A percentile compares a stretch with the other conserved stretches of the same genome.
Conservation (phyloP, 2,329 filamentous ascomycete species). For the Alternaria sp. region DNA sequence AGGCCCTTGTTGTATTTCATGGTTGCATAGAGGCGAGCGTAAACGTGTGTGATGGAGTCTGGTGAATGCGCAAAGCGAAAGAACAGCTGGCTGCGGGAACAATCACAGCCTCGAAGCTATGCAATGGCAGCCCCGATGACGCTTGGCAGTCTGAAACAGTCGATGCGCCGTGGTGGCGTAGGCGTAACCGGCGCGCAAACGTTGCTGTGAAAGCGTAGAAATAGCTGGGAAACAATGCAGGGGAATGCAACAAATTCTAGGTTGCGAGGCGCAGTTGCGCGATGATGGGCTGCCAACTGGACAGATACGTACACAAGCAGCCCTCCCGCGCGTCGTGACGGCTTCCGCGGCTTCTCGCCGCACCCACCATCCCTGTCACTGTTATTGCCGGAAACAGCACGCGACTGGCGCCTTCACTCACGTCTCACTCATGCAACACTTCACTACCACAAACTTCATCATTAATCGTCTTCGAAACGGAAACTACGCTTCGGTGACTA, state of each 20-base stretch:
- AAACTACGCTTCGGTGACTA: neutral
- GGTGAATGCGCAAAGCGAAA: conserved; percentile 24
- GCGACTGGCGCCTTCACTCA: neutral
- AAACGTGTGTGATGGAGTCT: conserved; percentile 20
- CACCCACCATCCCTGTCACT: conserved; percentile 12
- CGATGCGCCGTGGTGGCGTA: conserved; percentile 30
- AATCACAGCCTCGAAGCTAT: conserved; percentile 40
- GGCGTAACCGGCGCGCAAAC: neutral
- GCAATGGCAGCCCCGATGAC: conserved; percentile 28
- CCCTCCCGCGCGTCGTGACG: conserved; percentile 17
- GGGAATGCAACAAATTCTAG: neutral
- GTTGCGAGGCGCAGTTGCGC: conserved; percentile 1
- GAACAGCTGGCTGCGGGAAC: conserved; percentile 46
- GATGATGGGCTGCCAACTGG: conserved; percentile 6
- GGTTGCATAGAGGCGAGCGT: conserved; percentile 44
- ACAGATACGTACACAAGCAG: conserved; percentile 11
- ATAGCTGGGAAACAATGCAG: neutral
- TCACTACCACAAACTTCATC: neutral
- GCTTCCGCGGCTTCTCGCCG: conserved; percentile 14
- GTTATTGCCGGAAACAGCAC: neutral
- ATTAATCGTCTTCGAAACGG: neutral
- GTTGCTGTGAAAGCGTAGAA: neutral
- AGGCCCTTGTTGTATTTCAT: conserved; percentile 49
- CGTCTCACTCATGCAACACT: neutral
- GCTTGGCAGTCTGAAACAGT: conserved; percentile 44